phyloP scores from a whole-genome alignment of 495 filamentous ascomycete species.

The Aspergillus homomorphus region DNA sequence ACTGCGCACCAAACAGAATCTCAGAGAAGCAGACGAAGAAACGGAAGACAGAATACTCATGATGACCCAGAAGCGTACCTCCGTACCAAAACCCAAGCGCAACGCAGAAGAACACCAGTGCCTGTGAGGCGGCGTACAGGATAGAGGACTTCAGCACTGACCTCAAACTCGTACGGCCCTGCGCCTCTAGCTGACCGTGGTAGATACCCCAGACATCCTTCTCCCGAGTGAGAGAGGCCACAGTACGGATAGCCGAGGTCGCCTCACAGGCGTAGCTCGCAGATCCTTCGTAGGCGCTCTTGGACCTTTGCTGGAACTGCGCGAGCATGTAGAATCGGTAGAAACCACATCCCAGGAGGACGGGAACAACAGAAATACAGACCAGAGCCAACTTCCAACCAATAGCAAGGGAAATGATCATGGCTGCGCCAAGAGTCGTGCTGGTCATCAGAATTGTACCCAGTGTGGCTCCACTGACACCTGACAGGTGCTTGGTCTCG shows the following conservation, averaged over 20 bases:
- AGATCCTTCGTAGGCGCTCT: conserved; percentile 68
- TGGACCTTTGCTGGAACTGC: conserved; percentile 66
- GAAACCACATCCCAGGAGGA: conserved; percentile 77
- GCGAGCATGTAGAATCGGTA: conserved; percentile 82
- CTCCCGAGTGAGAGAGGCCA: conserved; percentile 86
- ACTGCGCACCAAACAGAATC: conserved; percentile 79
- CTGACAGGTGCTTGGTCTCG: conserved; percentile 79
- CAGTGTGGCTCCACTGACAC: conserved; percentile 75
- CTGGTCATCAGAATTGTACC: conserved; percentile 74
- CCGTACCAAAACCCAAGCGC: conserved; percentile 97
- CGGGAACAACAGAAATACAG: conserved; percentile 71
- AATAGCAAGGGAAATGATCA: conserved; percentile 62
- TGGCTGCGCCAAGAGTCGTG: conserved; percentile 69
- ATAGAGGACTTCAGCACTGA: conserved; percentile 65
- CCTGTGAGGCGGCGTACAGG: conserved; percentile 78
- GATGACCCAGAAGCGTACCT: conserved; percentile 67
- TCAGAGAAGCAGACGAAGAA: conserved; percentile 84
- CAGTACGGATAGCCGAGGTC: conserved; percentile 85
- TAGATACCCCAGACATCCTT: conserved; percentile 74
- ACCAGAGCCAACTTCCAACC: conserved; percentile 93
- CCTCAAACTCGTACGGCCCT: conserved; percentile 58
- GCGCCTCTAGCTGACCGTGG: conserved; percentile 60
- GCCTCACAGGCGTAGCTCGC: conserved; percentile 89
- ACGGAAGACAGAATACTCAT: conserved; percentile 68
- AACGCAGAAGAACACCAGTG: conserved; percentile 73